Percentiles rank a stretch among this genome's conserved stretches.
Evolutionary conservation across 2,329 filamentous ascomycete species (phyloP).

Genomic region (Pezicula carpinea): DNA sequence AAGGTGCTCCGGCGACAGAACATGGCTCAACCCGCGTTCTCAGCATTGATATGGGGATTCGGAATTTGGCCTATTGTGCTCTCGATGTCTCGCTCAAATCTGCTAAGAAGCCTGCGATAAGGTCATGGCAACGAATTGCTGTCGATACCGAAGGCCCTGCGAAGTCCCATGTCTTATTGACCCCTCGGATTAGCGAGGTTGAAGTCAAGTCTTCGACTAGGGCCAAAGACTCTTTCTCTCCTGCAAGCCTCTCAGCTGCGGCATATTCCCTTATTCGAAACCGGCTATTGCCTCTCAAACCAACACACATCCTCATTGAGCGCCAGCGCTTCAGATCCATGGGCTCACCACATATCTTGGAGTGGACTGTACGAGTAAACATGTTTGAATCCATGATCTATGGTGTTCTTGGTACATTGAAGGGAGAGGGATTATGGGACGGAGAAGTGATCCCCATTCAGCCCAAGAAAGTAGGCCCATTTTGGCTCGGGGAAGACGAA

Average conservation of each 20-base stretch:
- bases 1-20: conserved; percentile 23
- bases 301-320: conserved; percentile 67
- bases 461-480: conserved; percentile 50
- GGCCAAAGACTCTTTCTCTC: conserved; percentile 44
- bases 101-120: conserved; percentile 12
- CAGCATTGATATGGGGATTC: conserved; percentile 81
- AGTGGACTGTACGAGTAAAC: conserved; percentile 82
- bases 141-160: conserved; percentile 4
- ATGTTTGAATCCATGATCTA: conserved; percentile 79
- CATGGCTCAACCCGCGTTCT: conserved; percentile 44
- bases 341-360: conserved; percentile 61
- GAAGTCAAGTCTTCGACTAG: conserved; percentile 24
- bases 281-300: conserved; percentile 43
- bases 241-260: conserved; percentile 45
- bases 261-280: conserved; percentile 50
- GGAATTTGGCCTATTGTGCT: conserved; percentile 73
- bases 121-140: conserved; percentile 25
- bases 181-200: conserved; percentile 5
- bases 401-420: conserved; percentile 58
- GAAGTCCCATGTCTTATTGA: conserved; percentile 16
- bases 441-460: conserved; percentile 45
- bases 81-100: conserved; percentile 31
- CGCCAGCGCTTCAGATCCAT: conserved; percentile 57
- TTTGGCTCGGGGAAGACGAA: conserved; percentile 40
- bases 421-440: conserved; percentile 36